These are phyloP conservation scores for Scleroderma bovista DNA, from an alignment of 768 basidiomycete genomes.

Conservation along the genomic window DNA sequence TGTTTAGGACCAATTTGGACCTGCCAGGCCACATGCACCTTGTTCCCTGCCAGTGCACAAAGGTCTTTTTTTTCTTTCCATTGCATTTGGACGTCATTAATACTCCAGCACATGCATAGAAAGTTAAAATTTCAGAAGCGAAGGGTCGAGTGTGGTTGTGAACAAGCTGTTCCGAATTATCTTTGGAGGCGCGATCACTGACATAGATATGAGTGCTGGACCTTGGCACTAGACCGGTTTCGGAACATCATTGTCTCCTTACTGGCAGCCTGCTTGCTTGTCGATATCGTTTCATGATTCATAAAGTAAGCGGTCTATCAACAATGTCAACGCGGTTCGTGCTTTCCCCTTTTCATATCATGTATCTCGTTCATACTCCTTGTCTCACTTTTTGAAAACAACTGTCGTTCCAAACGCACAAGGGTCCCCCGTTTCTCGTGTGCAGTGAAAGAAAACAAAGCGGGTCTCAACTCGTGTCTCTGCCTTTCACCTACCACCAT, in stretches of 20 bases:
- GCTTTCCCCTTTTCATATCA: not conserved
- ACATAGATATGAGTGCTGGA: not conserved
- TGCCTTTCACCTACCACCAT: no score
- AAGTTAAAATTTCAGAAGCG: not conserved
- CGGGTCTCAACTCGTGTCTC: no score
- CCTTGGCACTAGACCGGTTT: slow-evolving; percentile 33
- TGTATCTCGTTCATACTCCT: slow-evolving; percentile 2
- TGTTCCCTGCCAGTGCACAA: not conserved
- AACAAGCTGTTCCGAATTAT: no score
- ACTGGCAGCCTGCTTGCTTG: not conserved
- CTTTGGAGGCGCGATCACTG: not conserved
- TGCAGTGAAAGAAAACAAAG: not conserved
- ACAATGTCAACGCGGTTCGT: not conserved
- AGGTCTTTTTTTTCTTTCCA: not conserved
- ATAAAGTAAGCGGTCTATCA: not conserved
- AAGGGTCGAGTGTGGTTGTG: not conserved
- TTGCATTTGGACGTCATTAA: not conserved
- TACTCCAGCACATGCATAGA: not conserved
- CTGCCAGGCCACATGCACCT: not conserved
- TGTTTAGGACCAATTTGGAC: not conserved
- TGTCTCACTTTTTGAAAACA: slow-evolving; percentile 27
- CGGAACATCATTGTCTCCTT: slow-evolving; percentile 28
- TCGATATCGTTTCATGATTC: slow-evolving; percentile 12
- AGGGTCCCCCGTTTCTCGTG: not conserved
- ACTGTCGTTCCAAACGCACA: not conserved